Percentiles rank a stretch among this genome's conserved stretches.
Evolutionary conservation across 306 rosid genomes (phyloP).

Genomic region (Ormosia semicastrata): DNA sequence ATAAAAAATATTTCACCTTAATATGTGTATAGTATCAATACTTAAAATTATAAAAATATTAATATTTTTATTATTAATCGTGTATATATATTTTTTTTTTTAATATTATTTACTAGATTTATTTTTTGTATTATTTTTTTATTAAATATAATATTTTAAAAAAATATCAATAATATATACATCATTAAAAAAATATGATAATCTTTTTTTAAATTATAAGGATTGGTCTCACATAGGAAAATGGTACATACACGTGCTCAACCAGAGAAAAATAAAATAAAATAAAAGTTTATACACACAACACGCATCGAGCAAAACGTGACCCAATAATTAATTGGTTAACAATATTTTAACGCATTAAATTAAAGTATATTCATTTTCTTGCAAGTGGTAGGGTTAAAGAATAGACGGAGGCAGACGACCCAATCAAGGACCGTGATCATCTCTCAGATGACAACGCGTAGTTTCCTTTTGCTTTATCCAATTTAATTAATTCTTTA

Average conservation of each 20-base stretch:
- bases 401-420: neutral
- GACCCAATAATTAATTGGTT: constrained; percentile 21
- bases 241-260: constrained; percentile 42
- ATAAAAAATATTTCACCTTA: no score
- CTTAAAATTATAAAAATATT: no score
- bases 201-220: no score
- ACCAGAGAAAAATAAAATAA: neutral
- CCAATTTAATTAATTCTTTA: no score
- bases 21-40: no score
- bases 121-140: no score
- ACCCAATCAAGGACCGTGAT: constrained; percentile 26
- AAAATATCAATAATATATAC: no score
- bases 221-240: constrained; percentile 29
- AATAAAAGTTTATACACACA: constrained; percentile 23
- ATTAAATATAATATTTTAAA: no score
- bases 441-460: constrained; percentile 15
- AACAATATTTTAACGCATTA: neutral
- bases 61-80: no score
- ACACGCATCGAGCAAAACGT: constrained; percentile 46
- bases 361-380: neutral
- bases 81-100: no score
- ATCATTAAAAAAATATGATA: no score
- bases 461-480: neutral
- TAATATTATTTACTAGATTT: no score
- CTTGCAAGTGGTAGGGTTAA: neutral